Base-by-base conservation (phyloP, 2,329 filamentous ascomycete genomes). In the Chaetoscypha palmicola region DNA sequence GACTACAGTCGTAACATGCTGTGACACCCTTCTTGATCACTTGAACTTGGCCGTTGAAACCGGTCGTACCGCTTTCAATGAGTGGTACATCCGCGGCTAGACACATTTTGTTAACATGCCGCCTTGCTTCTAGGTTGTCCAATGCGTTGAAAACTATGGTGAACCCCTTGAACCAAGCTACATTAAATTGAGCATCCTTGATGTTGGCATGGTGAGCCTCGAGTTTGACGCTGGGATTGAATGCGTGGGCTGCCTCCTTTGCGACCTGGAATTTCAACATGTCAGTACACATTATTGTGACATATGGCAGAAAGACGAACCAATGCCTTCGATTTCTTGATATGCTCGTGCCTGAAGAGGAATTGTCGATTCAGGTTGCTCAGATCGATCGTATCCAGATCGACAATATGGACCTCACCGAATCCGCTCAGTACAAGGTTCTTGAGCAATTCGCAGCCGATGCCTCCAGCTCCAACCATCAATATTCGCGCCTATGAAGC, bases 281-380 rank as follows among this genome's bases (percentile, higher is more conserved):
- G 52, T 51, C 20, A 19, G 32, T 35, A n/a, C n/a, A n/a, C n/a
- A 19, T 28, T 38, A 7, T 24, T 31, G 30, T 5, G n/a, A 7
- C 21, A 23, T n/a, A 19, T 4, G 17, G 3, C 5, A 4, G 26
- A 26, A 34, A 30, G 47, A 67, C 79, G 52, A 72, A 92, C 90
- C 67, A 94, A 68, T 40, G 92, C 90, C 64, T 98, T 98, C 1
- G 91, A 80, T 65, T 95, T 95, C 67, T 96, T 97, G 67, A 98
- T 97, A 61, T 98, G 92, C 63, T 97, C 90, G 58, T 91, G 84
- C 49, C 90, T 79, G 66, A 98, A 98, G 37, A 98, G 80, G 60
- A 98, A 98, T 65, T 98, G 92, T 43, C 92, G 86, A 59, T 98
- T 98, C 39, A 98, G 76, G 62, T 98, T 98, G 68, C 89, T 95